Evolutionary conservation across 352 stramenopile species (phyloP), one percentile per base, ranked within the genome.

Genomic region (Phytopythium cucurbitacearum): DNA sequence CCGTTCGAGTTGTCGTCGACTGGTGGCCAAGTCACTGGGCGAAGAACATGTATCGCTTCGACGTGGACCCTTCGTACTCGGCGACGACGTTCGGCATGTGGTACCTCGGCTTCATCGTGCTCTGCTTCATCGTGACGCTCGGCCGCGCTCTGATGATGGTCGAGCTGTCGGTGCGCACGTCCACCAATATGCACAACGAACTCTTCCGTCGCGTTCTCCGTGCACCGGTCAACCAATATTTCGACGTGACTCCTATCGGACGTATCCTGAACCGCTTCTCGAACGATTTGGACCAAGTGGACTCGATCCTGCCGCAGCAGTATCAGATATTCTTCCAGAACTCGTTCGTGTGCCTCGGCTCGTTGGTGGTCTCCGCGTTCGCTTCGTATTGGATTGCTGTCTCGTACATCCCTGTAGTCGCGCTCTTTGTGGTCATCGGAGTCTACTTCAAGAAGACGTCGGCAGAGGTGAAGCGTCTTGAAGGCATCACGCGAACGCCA

Each of bases 391-490:
- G 58, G 58, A 64, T 64, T 35, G 48, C 40, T 4, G 52, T 64
- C 9, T 40, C 52, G 4, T 60, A 64, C 15, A 36, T 64, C n/a
- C 58, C 58, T 5, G 49, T 57, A 11, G 39, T 60, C 4, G 21
- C 38, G 7, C 12, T 60, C 1, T 60, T 60, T 37, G 35, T 60
- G 11, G 8, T 57, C 28, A 64, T 47, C 11, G 58, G 47, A 5
- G 40, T 53, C 9, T 64, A 56, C 35, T 97, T 95, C 62, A 81
- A 96, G 47, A 63, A 71, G 39, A 87, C 66, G 5, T 72, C 81
- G 51, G 66, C 70, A 2, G 92, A 97, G 50, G 68, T 98, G 3
- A 97, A 98, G 71, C 80, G 94, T 7, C 71, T 98, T 36, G 95
- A 99, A 61, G 87, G 84, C 3, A 61, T 98, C n/a, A 71, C 57